Conservation (phyloP, 2,329 filamentous ascomycete genomes). For the Ceratocystis diversiconidia region DNA sequence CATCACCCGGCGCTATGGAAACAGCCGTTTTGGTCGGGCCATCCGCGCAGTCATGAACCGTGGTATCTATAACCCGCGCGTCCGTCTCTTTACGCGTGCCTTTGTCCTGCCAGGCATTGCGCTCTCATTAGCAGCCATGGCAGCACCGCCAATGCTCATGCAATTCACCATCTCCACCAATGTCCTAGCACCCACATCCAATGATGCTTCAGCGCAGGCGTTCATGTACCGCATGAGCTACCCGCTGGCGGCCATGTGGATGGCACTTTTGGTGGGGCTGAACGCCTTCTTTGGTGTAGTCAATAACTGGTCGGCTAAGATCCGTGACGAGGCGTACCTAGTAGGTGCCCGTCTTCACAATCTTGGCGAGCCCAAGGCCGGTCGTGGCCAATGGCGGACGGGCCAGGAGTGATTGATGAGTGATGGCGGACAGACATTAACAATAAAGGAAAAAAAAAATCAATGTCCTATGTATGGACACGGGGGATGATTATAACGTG, state of each 20-base stretch:
- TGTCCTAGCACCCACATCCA: slow-evolving; percentile 17
- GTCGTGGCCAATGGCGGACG: background rate
- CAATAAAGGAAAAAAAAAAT: background rate
- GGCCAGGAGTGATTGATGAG: background rate
- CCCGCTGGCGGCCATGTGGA: slow-evolving; percentile 42
- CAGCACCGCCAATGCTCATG: slow-evolving; percentile 40
- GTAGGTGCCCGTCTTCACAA: slow-evolving; percentile 93
- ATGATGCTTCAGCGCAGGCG: slow-evolving; percentile 24
- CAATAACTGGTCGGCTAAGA: slow-evolving; percentile 66
- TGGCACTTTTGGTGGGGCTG: slow-evolving; percentile 32
- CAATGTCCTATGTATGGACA: background rate
- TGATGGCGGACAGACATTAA: background rate
- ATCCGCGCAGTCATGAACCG: slow-evolving; percentile 58
- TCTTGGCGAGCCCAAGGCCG: slow-evolving; percentile 42
- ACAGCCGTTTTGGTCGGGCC: slow-evolving; percentile 56
- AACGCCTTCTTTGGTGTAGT: slow-evolving; percentile 42
- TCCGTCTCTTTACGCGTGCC: slow-evolving; percentile 63
- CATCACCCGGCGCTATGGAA: slow-evolving; percentile 6
- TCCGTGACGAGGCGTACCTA: slow-evolving; percentile 89
- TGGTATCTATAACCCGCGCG: slow-evolving; percentile 68
- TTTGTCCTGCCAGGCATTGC: slow-evolving; percentile 65
- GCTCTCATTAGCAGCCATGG: slow-evolving; percentile 47
- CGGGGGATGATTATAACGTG: too few relatives aligned
- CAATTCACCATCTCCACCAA: slow-evolving; percentile 15
- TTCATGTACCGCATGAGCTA: slow-evolving; percentile 50